These are phyloP conservation scores for Trichoderma sp. DNA, from an alignment of 2,329 filamentous ascomycete genomes.

Conservation along the genomic window DNA sequence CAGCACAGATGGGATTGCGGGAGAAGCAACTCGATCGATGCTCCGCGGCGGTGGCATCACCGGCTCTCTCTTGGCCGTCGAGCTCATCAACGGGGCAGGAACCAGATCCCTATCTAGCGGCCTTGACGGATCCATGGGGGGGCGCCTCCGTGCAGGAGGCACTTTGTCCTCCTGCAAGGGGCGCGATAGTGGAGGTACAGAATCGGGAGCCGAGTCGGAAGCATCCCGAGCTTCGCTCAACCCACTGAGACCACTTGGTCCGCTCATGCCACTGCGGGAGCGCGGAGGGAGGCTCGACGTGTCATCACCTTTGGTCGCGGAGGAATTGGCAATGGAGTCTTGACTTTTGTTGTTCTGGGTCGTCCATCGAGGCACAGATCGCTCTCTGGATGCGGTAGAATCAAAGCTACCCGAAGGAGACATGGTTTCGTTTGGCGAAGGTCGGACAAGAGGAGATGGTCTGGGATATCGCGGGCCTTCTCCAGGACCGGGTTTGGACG, in stretches of 20 bases:
- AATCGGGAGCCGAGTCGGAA: conserved; percentile 30
- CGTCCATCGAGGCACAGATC: conserved; percentile 50
- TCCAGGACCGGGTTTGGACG: conserved; percentile 31
- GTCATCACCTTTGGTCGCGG: conserved; percentile 54
- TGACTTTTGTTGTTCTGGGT: conserved; percentile 58
- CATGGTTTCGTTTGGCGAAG: conserved; percentile 45
- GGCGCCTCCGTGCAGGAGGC: conserved; percentile 65
- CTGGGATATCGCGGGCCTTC: conserved; percentile 38
- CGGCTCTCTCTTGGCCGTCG: conserved; percentile 49
- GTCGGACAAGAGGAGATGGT: conserved; percentile 37
- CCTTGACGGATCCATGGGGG: conserved; percentile 64
- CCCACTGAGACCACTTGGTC: conserved; percentile 45
- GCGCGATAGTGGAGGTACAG: conserved; percentile 24
- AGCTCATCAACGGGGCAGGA: conserved; percentile 60
- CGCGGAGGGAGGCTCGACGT: conserved; percentile 53
- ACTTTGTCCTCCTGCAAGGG: conserved; percentile 46
- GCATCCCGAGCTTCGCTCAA: conserved; percentile 38
- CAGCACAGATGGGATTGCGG: conserved; percentile 41
- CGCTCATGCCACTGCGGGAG: conserved; percentile 54
- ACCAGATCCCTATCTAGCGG: conserved; percentile 59
- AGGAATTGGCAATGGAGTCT: conserved; percentile 56
- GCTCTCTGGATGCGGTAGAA: conserved; percentile 46
- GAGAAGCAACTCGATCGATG: conserved; percentile 51
- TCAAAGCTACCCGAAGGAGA: conserved; percentile 59
- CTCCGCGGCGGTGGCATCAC: conserved; percentile 55